These are phyloP conservation scores for Eucalyptus erythrocorys DNA, from an alignment of 345 rosid genomes.

Conservation along the genomic window DNA sequence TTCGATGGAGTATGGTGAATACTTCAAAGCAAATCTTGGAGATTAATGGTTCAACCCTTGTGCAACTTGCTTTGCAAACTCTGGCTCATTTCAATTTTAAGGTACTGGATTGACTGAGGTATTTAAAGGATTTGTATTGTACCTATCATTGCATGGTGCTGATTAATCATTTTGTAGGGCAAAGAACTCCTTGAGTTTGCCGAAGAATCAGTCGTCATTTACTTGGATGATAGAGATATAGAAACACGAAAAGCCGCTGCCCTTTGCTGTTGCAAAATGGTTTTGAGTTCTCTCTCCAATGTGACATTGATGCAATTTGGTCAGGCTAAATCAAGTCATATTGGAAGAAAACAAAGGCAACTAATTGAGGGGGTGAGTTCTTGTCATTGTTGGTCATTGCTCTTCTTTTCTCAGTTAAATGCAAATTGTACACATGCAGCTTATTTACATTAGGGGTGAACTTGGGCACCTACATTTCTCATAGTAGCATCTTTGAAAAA, in stretches of 20 bases:
- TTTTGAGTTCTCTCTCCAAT: constrained; percentile 73
- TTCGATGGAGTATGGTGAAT: constrained; percentile 42
- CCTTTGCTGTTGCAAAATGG: constrained; percentile 80
- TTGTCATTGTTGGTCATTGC: neutral
- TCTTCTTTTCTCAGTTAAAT: neutral
- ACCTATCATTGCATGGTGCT: neutral
- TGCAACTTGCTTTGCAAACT: constrained; percentile 96
- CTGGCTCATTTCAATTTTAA: constrained; percentile 88
- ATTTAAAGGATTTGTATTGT: neutral
- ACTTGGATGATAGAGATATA: constrained; percentile 93
- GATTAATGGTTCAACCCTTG: constrained; percentile 49
- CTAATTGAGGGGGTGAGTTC: constrained; percentile 81
- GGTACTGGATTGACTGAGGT: constrained; percentile 22
- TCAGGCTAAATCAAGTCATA: constrained; percentile 60
- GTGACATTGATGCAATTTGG: constrained; percentile 37
- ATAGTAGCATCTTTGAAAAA: neutral
- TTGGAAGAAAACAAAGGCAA: constrained; percentile 70
- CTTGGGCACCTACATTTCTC: neutral
- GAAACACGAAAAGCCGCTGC: constrained; percentile 88
- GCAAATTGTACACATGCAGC: neutral
- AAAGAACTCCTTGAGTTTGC: constrained; percentile 85
- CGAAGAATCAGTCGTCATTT: constrained; percentile 70
- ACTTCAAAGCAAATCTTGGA: constrained; percentile 54
- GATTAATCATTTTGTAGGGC: constrained; percentile 6
- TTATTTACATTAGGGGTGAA: neutral